Percentiles rank a stretch among this genome's conserved stretches.
Evolutionary conservation across 1,284 basidiomycete genomes (phyloP).

Genomic region (Bjerkandera adusta): DNA sequence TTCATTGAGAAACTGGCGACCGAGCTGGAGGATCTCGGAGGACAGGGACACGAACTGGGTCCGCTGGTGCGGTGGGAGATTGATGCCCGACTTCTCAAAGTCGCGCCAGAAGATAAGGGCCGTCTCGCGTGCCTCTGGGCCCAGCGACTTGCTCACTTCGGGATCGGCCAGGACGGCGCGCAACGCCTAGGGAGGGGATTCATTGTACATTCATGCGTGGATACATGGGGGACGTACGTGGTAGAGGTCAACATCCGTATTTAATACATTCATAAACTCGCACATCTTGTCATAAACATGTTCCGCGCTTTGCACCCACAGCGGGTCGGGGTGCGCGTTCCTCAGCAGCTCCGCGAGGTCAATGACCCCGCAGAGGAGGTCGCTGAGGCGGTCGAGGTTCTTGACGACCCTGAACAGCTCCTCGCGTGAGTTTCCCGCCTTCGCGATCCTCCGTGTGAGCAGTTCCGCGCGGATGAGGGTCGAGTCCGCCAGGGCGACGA

Average conservation of each 20-base stretch:
- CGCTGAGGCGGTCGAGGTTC: constrained; percentile 93
- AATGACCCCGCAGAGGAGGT: constrained; percentile 94
- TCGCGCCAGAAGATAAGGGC: constrained; percentile 94
- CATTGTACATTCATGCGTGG: constrained; percentile 10
- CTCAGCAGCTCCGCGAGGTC: constrained; percentile 94
- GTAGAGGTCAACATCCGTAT: constrained; percentile 93
- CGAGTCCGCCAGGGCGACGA: constrained; percentile 64
- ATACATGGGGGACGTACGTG: constrained; percentile 51
- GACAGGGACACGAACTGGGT: constrained; percentile 86
- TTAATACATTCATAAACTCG: constrained; percentile 97
- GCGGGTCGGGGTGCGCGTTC: constrained; percentile 86
- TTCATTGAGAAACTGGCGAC: constrained; percentile 81
- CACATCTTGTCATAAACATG: constrained; percentile 89
- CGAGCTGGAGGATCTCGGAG: constrained; percentile 89
- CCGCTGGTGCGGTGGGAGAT: constrained; percentile 78
- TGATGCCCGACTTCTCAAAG: constrained; percentile 96
- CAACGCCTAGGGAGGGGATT: constrained; percentile 48
- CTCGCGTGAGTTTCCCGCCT: constrained; percentile 57
- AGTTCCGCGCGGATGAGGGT: constrained; percentile 73
- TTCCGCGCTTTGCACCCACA: constrained; percentile 86
- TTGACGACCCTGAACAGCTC: constrained; percentile 87
- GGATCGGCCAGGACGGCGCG: constrained; percentile 63
- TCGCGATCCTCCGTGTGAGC: constrained; percentile 73
- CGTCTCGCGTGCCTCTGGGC: constrained; percentile 74
- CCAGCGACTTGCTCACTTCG: constrained; percentile 57